Evolutionary conservation across 768 basidiomycete genomes (phyloP).

Genomic region (Rhodotorula taiwanensis): DNA sequence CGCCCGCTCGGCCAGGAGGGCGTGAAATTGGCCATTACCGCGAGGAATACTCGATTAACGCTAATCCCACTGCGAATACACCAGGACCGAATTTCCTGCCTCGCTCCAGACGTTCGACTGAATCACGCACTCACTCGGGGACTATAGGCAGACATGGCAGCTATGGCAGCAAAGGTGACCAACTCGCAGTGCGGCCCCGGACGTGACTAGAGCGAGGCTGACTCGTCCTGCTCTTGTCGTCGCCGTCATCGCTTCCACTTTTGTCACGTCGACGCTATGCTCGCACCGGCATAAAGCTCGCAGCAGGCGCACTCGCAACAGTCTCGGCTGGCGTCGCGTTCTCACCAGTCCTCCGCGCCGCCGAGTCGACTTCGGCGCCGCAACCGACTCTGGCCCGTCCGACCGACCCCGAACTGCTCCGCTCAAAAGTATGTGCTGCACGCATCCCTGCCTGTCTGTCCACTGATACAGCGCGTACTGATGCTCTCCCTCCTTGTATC

Average conservation of each 20-base stretch:
- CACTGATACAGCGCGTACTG: neutral
- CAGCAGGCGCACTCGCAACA: neutral
- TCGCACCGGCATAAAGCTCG: neutral
- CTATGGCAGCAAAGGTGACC: too few species aligned
- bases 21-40: too few species aligned
- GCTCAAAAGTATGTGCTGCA: neutral
- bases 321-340: neutral
- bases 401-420: neutral
- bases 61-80: too few species aligned
- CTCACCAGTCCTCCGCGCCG: neutral
- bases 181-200: too few species aligned
- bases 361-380: neutral
- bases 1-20: too few species aligned
- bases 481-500: neutral
- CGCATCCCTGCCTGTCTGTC: neutral
- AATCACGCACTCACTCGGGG: too few species aligned
- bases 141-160: too few species aligned
- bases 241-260: neutral
- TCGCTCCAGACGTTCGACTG: too few species aligned
- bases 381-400: neutral
- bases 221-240: too few species aligned
- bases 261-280: neutral
- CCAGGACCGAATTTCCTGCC: too few species aligned
- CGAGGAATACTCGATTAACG: too few species aligned
- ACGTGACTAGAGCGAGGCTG: too few species aligned